Evolutionary conservation across 2,329 filamentous ascomycete genomes (phyloP).

Genomic region (Alternaria sp.): DNA sequence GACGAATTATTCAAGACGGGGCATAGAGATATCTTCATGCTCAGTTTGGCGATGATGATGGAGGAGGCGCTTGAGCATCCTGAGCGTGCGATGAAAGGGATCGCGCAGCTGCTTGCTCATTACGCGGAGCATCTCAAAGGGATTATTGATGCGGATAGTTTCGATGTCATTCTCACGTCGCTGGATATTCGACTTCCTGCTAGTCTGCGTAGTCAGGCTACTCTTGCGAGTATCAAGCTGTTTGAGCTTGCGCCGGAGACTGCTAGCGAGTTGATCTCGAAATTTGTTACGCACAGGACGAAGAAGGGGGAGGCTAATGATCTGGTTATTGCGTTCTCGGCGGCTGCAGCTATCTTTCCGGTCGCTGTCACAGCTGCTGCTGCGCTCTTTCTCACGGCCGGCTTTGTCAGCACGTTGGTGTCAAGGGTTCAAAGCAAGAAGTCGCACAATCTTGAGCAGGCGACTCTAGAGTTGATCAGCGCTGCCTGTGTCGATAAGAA

Average conservation of each 20-base stretch:
- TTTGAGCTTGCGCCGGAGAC: slow-evolving; percentile 76
- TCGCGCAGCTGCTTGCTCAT: slow-evolving; percentile 64
- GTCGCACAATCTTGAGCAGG: slow-evolving; percentile 83
- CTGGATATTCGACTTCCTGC: slow-evolving; percentile 82
- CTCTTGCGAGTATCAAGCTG: slow-evolving; percentile 81
- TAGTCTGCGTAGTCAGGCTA: slow-evolving; percentile 79
- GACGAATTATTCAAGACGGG: slow-evolving; percentile 54
- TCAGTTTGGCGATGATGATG: slow-evolving; percentile 87
- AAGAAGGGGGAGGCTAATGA: slow-evolving; percentile 82
- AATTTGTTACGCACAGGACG: slow-evolving; percentile 76
- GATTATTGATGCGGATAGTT: slow-evolving; percentile 74
- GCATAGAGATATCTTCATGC: slow-evolving; percentile 68
- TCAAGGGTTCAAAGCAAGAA: slow-evolving; percentile 81
- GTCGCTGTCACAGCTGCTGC: slow-evolving; percentile 78
- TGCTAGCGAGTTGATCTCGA: slow-evolving; percentile 72
- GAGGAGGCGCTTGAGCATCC: slow-evolving; percentile 81
- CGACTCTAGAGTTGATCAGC: slow-evolving; percentile 87
- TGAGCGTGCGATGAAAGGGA: slow-evolving; percentile 65
- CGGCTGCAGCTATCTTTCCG: slow-evolving; percentile 87
- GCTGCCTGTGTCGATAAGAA: slow-evolving; percentile 84
- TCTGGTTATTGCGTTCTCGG: slow-evolving; percentile 89
- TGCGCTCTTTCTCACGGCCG: slow-evolving; percentile 83
- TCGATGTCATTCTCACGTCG: slow-evolving; percentile 85
- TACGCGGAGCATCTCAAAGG: slow-evolving; percentile 61
- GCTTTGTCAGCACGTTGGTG: slow-evolving; percentile 79